A percentile compares a stretch with the other conserved stretches of the same genome.
These are phyloP conservation scores for Inga laurina DNA, from an alignment of 306 rosid species.

Conservation along the genomic window DNA sequence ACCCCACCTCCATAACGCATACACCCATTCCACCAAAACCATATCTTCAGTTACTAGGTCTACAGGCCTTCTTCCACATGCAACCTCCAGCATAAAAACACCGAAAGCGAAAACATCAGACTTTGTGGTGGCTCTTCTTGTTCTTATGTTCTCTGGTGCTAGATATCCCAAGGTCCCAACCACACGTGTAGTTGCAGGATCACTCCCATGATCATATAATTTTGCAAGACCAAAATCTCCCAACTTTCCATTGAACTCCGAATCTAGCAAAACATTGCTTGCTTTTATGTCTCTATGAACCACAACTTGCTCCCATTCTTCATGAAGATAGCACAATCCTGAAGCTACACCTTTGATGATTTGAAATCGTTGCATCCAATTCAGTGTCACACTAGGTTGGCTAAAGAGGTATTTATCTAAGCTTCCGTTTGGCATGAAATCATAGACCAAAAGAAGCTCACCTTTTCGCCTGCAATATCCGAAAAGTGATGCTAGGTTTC, in stretches of 20 bases:
- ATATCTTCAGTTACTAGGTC: conserved; percentile 15
- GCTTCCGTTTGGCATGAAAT: conserved; percentile 46
- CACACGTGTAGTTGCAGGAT: conserved; percentile 65
- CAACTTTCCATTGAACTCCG: conserved; percentile 37
- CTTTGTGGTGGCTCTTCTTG: conserved; percentile 49
- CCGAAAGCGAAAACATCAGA: conserved; percentile 17
- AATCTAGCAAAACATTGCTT: background rate
- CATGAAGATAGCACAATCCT: conserved; percentile 35
- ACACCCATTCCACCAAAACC: conserved; percentile 60
- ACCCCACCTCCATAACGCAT: conserved; percentile 42
- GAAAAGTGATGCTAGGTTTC: conserved; percentile 30
- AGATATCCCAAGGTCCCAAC: conserved; percentile 77
- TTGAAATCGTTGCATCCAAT: conserved; percentile 60
- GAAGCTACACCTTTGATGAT: conserved; percentile 55
- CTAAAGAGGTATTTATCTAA: conserved; percentile 44
- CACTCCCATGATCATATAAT: conserved; percentile 56
- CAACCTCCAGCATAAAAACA: conserved; percentile 62
- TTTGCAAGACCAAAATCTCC: conserved; percentile 81
- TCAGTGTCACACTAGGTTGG: conserved; percentile 35
- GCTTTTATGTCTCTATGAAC: background rate
- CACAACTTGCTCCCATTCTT: background rate
- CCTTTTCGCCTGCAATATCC: conserved; percentile 48
- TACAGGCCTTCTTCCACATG: conserved; percentile 66
- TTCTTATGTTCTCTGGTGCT: conserved; percentile 60
- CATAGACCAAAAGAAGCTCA: conserved; percentile 62